Percentiles rank a stretch among this genome's conserved stretches.
phyloP scores from a whole-genome alignment of 169 alveolate species.

The Eimeria brunetti region DNA sequence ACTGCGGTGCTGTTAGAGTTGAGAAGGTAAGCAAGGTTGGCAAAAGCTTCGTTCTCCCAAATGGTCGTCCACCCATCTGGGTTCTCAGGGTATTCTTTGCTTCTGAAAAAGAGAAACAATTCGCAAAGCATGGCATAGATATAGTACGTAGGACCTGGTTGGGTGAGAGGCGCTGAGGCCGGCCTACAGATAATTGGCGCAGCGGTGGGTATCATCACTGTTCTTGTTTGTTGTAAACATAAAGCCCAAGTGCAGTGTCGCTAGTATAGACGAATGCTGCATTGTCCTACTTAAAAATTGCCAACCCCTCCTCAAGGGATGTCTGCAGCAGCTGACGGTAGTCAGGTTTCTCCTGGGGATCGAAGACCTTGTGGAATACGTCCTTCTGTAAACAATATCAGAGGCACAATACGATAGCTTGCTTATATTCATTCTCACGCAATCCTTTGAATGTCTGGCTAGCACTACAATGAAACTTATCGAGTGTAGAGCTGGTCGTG shows the following conservation, averaged over 20 bases:
- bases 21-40: not conserved
- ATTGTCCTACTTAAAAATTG: not conserved
- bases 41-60: not conserved
- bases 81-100: not conserved
- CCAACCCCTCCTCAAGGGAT: not conserved
- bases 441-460: not conserved
- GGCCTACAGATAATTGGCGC: not conserved
- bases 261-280: not conserved
- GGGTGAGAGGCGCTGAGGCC: not conserved
- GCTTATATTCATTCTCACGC: not conserved
- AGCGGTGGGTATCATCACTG: not conserved
- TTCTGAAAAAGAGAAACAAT: not conserved
- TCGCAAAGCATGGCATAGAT: not conserved
- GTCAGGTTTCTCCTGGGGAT: not conserved
- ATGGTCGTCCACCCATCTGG: not conserved
- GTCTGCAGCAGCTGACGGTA: not conserved
- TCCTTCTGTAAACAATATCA: not conserved
- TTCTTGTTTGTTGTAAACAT: not conserved
- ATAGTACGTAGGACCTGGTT: not conserved
- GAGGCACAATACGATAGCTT: not conserved
- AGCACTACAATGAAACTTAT: too few species aligned
- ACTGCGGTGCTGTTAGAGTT: not conserved
- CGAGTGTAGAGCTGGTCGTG: too few species aligned
- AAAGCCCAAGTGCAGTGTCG: not conserved
- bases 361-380: not conserved